Base-by-base conservation (phyloP, 2,329 filamentous ascomycete genomes). In the Aspergillus japonicus region DNA sequence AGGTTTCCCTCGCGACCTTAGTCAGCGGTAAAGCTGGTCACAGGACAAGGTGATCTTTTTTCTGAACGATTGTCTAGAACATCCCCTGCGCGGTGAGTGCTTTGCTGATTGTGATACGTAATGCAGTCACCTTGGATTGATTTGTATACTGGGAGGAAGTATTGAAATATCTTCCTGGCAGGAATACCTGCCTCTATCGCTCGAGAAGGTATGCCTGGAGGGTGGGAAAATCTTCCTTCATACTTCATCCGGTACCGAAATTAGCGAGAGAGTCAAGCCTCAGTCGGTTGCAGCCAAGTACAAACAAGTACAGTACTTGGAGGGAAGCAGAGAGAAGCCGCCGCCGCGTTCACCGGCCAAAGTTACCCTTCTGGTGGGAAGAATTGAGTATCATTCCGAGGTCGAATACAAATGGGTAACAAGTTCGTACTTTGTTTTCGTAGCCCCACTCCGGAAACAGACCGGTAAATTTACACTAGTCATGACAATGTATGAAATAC, bases 381-480 rank as follows among this genome's bases (percentile, higher is more conserved):
- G 49, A 29, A n/a, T 26, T 14, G 47, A 42, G 47, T 52, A 54
- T 50, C 21, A 47, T 47, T 47, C 23, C 26, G 26, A 29, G 26
- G 26, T 29, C 26, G 44, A 24, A 53, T 12, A 49, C 16, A 14
- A 5, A 29, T 24, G 24, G 42, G 33, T 53, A 53, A 35, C 58
- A 60, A 54, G 49, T 63, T 64, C 59, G 66, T 68, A 68, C 66
- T 68, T 68, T 66, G 61, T 64, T 62, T 56, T 61, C 66, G 47
- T 50, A 50, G 64, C 64, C 62, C 63, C 52, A 62, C 64, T 64
- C 63, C 67, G 68, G 65, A 70, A 72, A 71, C 68, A 68, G 67
- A 66, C 66, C 61, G 65, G 70, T 73, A 72, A 64, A 57, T 42
- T 59, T 67, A 68, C 66, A 16, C 50, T 39, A 59, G 64, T 67